Conservation (phyloP, 106 monocot species). For the Apostasia shenzhenica region DNA sequence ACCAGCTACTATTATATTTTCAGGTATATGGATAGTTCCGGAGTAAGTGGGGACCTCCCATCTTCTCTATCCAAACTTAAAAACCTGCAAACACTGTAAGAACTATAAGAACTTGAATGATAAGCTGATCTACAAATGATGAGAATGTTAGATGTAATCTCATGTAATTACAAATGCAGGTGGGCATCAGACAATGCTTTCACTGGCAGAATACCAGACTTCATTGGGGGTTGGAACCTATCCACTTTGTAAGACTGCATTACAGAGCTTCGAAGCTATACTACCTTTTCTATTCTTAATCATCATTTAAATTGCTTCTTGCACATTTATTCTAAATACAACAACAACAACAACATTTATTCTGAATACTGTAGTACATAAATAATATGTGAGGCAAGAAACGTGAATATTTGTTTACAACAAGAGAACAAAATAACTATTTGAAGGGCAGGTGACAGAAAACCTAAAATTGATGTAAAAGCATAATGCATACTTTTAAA, state of each 20-base stretch:
- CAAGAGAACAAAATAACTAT: too few species aligned
- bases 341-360: too few species aligned
- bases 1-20: background rate
- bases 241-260: conserved; percentile 39
- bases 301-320: too few species aligned
- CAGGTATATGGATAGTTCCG: conserved; percentile 54
- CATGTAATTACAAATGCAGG: conserved; percentile 25
- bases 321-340: too few species aligned
- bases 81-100: conserved; percentile 38
- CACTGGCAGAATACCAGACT: conserved; percentile 73
- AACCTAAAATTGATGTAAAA: too few species aligned
- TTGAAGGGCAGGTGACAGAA: too few species aligned
- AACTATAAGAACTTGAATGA: background rate
- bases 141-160: background rate
- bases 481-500: too few species aligned
- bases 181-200: conserved; percentile 63
- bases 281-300: too few species aligned
- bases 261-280: background rate
- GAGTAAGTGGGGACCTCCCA: conserved; percentile 53
- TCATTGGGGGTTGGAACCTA: conserved; percentile 46
- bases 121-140: background rate
- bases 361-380: too few species aligned
- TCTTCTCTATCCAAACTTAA: conserved; percentile 42
- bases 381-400: too few species aligned
- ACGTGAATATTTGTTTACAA: too few species aligned